Percentiles rank a stretch among this genome's conserved stretches.
These are phyloP conservation scores for Brassica juncea DNA, from an alignment of 345 rosid species.

Conservation along the genomic window DNA sequence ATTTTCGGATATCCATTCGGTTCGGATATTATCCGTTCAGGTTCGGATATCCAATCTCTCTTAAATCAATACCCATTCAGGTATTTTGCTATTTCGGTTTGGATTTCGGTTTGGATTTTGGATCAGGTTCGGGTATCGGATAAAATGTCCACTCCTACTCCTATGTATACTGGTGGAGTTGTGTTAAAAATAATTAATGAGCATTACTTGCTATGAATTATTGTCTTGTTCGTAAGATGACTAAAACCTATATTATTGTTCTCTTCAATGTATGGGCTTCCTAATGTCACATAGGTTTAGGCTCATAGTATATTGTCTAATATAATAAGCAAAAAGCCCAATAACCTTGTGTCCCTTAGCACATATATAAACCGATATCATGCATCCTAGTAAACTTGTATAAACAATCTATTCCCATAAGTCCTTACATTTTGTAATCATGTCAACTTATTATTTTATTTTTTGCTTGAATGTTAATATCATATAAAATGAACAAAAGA, in stretches of 20 bases:
- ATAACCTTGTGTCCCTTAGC: neutral
- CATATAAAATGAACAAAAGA: no score
- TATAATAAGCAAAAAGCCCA: slow-evolving; percentile 16
- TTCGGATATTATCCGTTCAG: no score
- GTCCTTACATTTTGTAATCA: slow-evolving; percentile 5
- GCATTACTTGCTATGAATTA: neutral
- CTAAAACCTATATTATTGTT: neutral
- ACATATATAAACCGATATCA: neutral
- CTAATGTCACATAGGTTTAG: neutral
- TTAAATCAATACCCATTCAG: no score
- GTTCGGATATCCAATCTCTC: no score
- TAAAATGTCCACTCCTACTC: no score
- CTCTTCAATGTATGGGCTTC: neutral
- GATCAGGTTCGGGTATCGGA: no score
- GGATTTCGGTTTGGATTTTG: no score
- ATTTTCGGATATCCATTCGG: no score
- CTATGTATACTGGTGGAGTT: no score
- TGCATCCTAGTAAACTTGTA: slow-evolving; percentile 10
- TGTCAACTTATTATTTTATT: neutral
- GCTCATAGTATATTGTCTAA: neutral
- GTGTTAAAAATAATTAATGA: neutral
- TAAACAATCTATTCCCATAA: neutral
- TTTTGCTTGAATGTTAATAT: no score
- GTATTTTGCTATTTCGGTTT: no score
- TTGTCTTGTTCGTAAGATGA: neutral